Evolutionary conservation across 768 basidiomycete genomes (phyloP), one percentile per base, ranked within the genome.

Genomic region (Lactarius hatsudake): DNA sequence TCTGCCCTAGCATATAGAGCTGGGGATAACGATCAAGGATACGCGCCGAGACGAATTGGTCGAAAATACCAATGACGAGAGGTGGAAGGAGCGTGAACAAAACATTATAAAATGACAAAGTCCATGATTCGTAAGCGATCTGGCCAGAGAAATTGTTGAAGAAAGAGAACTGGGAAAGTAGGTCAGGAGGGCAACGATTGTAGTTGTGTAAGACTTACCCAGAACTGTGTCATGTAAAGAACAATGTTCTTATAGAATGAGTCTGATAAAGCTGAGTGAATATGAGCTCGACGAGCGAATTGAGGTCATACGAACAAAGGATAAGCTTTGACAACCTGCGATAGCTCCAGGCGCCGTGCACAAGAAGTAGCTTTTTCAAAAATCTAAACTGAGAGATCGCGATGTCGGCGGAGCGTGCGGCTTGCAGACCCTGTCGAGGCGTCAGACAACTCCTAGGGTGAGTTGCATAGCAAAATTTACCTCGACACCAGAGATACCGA

Each of bases 61-160:
- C 97, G 75, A 98, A 98, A 58, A 99, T 84, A 43, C 97, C 97
- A 71, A 99, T 96, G 62, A 99, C 97, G 60, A 99, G 84, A 0
- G 97, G 97, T 0, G 97, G 96, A 1, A 99, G 83, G 42, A 99
- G 86, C 48, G 96, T 96, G 81, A 98, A 98, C 59, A 97, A 77
- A 72, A 98, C 94, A 75, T 97, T 97, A 81, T 97, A 98, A 73
- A 96, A 83, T 0, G 97, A 95, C 73, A 98, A 84, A 9, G 97
- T 96, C 97, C 97, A 99, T 26, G 96, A 97, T 79, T 99, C 97
- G 75, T 95, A 96, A 60, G 94, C 92, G 69, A 98, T 96, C 76
- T 98, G 97, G 23, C 97, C 97, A 0, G 97, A 99, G 80, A 97
- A 98, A 73, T 96, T 97, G 83, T 98, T 99, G 85, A 96, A 93